Base-by-base conservation (phyloP, 176 grass and related monocot genomes). In the Miscanthus lutarioriparius region DNA sequence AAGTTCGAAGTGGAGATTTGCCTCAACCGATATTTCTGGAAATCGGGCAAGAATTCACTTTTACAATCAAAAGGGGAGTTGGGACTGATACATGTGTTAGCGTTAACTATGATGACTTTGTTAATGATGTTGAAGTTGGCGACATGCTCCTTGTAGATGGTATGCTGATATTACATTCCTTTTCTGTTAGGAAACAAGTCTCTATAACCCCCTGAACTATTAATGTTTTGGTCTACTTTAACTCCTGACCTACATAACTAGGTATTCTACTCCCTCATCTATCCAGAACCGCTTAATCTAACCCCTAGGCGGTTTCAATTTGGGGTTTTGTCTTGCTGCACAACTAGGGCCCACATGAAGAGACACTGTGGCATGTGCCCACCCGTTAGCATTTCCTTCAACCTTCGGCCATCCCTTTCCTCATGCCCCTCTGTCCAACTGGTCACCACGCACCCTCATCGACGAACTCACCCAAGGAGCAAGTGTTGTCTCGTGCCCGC, bases 81-180 rank as follows among this genome's bases (percentile, higher is more conserved):
- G 89, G 96, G 41, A 94, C 91, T 56, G 96, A 93, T 73, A 93
- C 91, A 58, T 95, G 91, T 89, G 93, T 98, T 47, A 94, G 96
- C 80, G 96, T 99, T 33, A 99, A 96, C 64, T 99, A 96, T 73
- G 93, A 99, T 25, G 96, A 92, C 87, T 99, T 99, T 65, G 91
- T 99, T 83, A 96, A 84, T 8, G 96, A 99, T 91, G 91, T 99
- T 27, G 93, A 96, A 94, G 93, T 83, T 54, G 96, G 93, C 72
- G 96, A 92, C 84, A 99, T 99, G 87, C 89, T 99, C 81, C 91
- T 99, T 74, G 96, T 99, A 51, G 96, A 99, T 80, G 96, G 93
- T 96, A 87, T 53, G 80, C 80, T 68, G 59, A 81, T 56, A 10
- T 80, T 74, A 12, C 19, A 44, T 58, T 58, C 15, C 37, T 17